phyloP scores from a whole-genome alignment of 305 asterid genomes.

The Fraxinus angustifolia region DNA sequence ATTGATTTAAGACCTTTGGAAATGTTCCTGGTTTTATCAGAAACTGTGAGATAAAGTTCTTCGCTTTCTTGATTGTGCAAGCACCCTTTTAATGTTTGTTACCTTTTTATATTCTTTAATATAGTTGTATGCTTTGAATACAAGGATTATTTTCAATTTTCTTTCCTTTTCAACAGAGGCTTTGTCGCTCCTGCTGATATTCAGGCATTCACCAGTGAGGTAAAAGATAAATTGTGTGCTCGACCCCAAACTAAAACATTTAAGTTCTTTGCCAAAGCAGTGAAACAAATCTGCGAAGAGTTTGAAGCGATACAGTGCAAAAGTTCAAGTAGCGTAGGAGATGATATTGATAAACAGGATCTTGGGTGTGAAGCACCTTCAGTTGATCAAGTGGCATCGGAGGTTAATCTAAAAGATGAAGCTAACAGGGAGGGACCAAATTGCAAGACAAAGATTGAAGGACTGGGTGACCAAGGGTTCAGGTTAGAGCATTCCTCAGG shows the following conservation, averaged over 20 bases:
- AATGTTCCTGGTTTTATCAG: not conserved
- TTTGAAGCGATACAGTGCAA: slow-evolving; percentile 57
- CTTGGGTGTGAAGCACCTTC: slow-evolving; percentile 42
- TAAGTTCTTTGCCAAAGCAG: slow-evolving; percentile 71
- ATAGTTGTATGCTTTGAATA: not conserved
- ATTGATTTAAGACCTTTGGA: not conserved
- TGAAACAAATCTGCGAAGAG: slow-evolving; percentile 73
- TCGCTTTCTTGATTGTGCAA: not conserved
- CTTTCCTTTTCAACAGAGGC: slow-evolving; percentile 58
- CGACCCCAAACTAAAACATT: slow-evolving; percentile 67
- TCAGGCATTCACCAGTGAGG: slow-evolving; percentile 70
- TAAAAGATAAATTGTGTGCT: slow-evolving; percentile 58
- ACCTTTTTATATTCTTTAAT: not conserved
- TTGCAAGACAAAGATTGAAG: slow-evolving; percentile 37
- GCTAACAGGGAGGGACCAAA: slow-evolving; percentile 29
- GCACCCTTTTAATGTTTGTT: not conserved
- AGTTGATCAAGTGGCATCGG: slow-evolving; percentile 37
- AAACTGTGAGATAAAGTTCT: not conserved
- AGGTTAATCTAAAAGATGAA: slow-evolving; percentile 35
- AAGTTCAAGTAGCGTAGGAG: slow-evolving; percentile 40
- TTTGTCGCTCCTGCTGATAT: slow-evolving; percentile 91
- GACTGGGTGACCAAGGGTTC: slow-evolving; percentile 32
- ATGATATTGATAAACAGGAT: slow-evolving; percentile 43
- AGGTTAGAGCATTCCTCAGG: slow-evolving; percentile 42
- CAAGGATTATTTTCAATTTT: not conserved